phyloP scores from a whole-genome alignment of 768 basidiomycete species.

The Rhizopogon roseolus region DNA sequence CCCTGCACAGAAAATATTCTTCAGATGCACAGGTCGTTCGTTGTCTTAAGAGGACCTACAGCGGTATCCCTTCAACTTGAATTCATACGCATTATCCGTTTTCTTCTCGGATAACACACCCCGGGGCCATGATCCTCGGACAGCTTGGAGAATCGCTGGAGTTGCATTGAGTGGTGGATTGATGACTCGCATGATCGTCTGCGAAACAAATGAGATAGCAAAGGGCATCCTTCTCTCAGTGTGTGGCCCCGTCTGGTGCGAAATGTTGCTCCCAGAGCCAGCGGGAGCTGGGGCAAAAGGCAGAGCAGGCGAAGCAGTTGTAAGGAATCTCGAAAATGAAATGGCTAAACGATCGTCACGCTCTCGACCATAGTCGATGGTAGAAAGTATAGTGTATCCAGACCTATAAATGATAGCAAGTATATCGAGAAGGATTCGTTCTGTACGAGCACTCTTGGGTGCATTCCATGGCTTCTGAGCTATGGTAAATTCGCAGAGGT shows the following conservation, averaged over 20 bases:
- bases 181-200: slow-evolving; percentile 66
- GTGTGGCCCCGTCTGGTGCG: slow-evolving; percentile 30
- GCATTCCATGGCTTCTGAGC: slow-evolving; percentile 71
- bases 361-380: slow-evolving; percentile 75
- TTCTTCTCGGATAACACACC: slow-evolving; percentile 78
- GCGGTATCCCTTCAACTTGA: slow-evolving; percentile 78
- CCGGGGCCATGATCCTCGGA: slow-evolving; percentile 73
- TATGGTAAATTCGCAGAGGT: slow-evolving; percentile 62
- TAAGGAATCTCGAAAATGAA: slow-evolving; percentile 55
- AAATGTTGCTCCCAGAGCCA: slow-evolving; percentile 32
- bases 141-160: slow-evolving; percentile 77
- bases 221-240: slow-evolving; percentile 46
- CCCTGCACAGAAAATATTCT: slow-evolving; percentile 40
- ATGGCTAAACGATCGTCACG: slow-evolving; percentile 68
- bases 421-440: slow-evolving; percentile 67
- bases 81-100: slow-evolving; percentile 68
- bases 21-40: slow-evolving; percentile 10
- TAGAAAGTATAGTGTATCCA: slow-evolving; percentile 61
- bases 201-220: slow-evolving; percentile 68
- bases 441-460: slow-evolving; percentile 59
- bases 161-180: slow-evolving; percentile 72
- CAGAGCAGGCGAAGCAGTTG: slow-evolving; percentile 30
- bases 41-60: slow-evolving; percentile 39
- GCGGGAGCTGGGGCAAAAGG: slow-evolving; percentile 35
- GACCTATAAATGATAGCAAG: slow-evolving; percentile 56